These are phyloP conservation scores for Maudiozyma humilis DNA, from an alignment of 1,139 yeast genomes.

Conservation along the genomic window DNA sequence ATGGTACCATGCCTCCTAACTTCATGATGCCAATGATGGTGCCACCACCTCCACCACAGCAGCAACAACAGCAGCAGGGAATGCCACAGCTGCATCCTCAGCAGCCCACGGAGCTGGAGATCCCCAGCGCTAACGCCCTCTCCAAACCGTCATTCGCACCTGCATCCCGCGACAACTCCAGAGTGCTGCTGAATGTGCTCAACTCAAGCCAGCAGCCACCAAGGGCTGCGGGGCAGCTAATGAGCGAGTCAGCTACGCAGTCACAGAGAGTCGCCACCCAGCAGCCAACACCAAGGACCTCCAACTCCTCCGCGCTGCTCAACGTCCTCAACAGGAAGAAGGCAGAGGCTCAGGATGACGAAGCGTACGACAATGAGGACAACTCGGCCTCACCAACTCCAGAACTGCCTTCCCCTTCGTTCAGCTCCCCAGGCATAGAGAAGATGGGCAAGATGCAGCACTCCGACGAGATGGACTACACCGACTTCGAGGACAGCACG, in stretches of 20 bases:
- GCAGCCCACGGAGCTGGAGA: conserved; percentile 17
- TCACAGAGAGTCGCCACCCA: conserved; percentile 21
- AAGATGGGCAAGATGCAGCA: not conserved
- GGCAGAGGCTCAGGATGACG: no score
- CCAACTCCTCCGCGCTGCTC: conserved; percentile 7
- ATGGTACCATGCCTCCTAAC: conserved; percentile 1
- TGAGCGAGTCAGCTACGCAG: not conserved
- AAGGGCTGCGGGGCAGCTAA: conserved; percentile 17
- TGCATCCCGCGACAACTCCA: conserved; percentile 29
- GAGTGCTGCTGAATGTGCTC: conserved; percentile 23
- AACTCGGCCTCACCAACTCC: conserved; percentile 1
- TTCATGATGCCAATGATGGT: conserved; percentile 5
- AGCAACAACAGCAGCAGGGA: not conserved
- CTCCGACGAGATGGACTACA: conserved; percentile 6
- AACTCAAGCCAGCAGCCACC: conserved; percentile 5
- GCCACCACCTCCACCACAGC: not conserved
- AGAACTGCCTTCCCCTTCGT: conserved; percentile 5
- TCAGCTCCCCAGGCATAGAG: conserved; percentile 1
- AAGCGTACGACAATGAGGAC: not conserved
- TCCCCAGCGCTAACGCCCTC: conserved; percentile 40
- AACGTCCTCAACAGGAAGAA: conserved; percentile 3
- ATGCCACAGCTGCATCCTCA: conserved; percentile 8
- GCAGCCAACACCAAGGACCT: not conserved
- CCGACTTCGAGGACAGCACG: conserved; percentile 12
- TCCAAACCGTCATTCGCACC: conserved; percentile 36